Percentiles rank a stretch among this genome's conserved stretches.
phyloP scores from a whole-genome alignment of 257 asterid genomes.

The Nicotiana paniculata region DNA sequence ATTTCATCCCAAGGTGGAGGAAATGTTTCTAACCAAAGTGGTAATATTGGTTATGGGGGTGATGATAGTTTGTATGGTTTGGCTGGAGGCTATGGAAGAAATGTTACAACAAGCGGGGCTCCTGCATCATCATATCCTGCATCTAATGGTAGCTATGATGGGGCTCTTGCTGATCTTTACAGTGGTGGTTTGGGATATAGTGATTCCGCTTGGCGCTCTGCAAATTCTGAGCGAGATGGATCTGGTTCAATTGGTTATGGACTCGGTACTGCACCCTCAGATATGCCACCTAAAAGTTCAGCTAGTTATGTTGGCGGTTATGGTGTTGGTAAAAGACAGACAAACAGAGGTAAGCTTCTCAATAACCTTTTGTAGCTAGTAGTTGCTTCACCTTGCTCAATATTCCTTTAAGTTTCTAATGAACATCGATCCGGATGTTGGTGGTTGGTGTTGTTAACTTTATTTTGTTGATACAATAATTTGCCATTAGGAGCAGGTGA shows the following conservation, averaged over 20 bases:
- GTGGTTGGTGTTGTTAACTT: not conserved
- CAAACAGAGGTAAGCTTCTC: constrained; percentile 16
- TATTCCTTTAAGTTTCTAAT: not conserved
- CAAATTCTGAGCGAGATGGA: constrained; percentile 18
- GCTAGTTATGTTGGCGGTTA: constrained; percentile 20
- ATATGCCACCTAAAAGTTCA: constrained; percentile 14
- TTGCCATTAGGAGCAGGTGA: constrained; percentile 1
- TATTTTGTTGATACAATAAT: not conserved
- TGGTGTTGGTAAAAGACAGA: constrained; percentile 20
- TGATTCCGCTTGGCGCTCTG: constrained; percentile 17
- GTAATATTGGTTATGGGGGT: constrained; percentile 21
- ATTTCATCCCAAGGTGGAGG: constrained; percentile 18
- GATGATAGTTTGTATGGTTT: constrained; percentile 17
- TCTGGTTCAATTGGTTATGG: constrained; percentile 21
- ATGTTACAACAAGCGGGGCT: constrained; percentile 10
- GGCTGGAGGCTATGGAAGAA: constrained; percentile 19
- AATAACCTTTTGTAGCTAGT: not conserved
- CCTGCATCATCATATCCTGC: constrained; percentile 17
- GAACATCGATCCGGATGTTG: not conserved
- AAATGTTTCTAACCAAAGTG: constrained; percentile 16
- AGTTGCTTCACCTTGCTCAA: not conserved
- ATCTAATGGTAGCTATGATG: constrained; percentile 21
- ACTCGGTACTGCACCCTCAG: constrained; percentile 12
- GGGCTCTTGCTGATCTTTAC: constrained; percentile 21
- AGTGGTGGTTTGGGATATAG: constrained; percentile 13